Percentiles rank a stretch among this genome's conserved stretches.
Conservation (phyloP, 352 stramenopile species). For the Pythium chondricola region DNA sequence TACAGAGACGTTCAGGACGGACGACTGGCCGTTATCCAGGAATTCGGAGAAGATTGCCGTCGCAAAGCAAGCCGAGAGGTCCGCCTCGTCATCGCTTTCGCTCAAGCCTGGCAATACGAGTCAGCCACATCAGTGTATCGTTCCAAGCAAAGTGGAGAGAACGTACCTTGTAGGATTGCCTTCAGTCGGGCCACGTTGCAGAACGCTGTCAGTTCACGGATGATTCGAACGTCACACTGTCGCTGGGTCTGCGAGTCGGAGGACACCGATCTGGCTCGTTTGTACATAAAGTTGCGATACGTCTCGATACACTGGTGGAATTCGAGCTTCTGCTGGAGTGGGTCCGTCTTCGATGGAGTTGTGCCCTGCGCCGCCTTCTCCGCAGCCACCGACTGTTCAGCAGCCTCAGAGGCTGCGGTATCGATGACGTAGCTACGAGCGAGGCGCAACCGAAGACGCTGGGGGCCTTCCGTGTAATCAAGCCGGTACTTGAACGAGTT, state of each 20-base stretch:
- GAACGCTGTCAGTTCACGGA: slow-evolving; percentile 3
- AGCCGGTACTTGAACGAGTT: slow-evolving; percentile 13
- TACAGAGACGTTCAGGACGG: slow-evolving; percentile 4
- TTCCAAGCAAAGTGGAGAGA: too few species aligned
- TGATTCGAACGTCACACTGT: background rate
- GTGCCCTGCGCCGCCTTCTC: background rate
- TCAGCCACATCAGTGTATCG: too few species aligned
- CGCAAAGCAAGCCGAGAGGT: background rate
- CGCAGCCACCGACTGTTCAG: background rate
- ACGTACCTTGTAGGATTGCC: slow-evolving; percentile 7
- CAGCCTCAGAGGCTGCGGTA: background rate
- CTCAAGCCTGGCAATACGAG: background rate
- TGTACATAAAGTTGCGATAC: slow-evolving; percentile 23
- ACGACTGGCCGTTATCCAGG: slow-evolving; percentile 3
- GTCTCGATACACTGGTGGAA: slow-evolving; percentile 23
- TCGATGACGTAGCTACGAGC: slow-evolving; percentile 11
- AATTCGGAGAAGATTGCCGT: slow-evolving; percentile 11
- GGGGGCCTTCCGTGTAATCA: slow-evolving; percentile 27
- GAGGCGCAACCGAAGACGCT: slow-evolving; percentile 24
- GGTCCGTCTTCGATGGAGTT: background rate
- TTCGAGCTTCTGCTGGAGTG: slow-evolving; percentile 14
- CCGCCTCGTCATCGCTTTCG: background rate
- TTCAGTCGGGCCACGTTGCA: slow-evolving; percentile 8
- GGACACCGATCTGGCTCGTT: background rate
- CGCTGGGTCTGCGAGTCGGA: background rate